Conservation (phyloP, 352 stramenopile species). For the Bremia lactucae region DNA sequence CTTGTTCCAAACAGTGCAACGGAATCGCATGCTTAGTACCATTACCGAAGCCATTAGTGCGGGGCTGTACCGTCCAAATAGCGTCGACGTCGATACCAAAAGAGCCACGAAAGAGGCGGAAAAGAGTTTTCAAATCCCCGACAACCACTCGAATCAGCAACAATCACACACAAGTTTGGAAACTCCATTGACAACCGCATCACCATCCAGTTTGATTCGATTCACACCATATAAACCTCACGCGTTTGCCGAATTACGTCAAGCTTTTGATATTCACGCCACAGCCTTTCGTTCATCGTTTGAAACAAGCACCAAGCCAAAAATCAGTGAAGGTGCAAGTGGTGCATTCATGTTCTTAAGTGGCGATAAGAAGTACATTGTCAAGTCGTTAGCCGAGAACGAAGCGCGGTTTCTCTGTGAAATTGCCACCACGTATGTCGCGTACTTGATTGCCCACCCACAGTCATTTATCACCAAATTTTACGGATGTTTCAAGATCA, state of each 20-base stretch:
- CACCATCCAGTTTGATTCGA: no score
- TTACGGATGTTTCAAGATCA: conserved; percentile 85
- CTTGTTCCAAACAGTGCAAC: conserved; percentile 14
- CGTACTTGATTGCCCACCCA: conserved; percentile 72
- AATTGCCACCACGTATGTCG: conserved; percentile 79
- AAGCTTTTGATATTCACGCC: conserved; percentile 51
- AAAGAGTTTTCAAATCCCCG: conserved; percentile 30
- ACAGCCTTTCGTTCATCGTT: conserved; percentile 67
- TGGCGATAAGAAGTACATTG: conserved; percentile 84
- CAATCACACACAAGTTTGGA: conserved; percentile 1
- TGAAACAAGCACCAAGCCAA: conserved; percentile 74
- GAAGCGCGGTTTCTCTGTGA: conserved; percentile 76
- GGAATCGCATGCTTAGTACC: conserved; percentile 17
- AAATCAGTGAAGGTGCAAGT: conserved; percentile 84
- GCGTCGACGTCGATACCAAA: conserved; percentile 8
- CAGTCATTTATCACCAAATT: conserved; percentile 83
- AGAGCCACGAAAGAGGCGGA: conserved; percentile 14
- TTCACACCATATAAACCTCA: conserved; percentile 71
- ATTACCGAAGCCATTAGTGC: conserved; percentile 21
- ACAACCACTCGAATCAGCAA: conserved; percentile 14
- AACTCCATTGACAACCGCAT: conserved; percentile 6
- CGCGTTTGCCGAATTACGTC: conserved; percentile 67
- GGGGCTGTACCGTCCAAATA: conserved; percentile 19
- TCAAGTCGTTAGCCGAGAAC: conserved; percentile 82
- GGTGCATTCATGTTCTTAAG: conserved; percentile 89